Evolutionary conservation across 352 stramenopile genomes (phyloP).

Genomic region (Blastocystis sp.): DNA sequence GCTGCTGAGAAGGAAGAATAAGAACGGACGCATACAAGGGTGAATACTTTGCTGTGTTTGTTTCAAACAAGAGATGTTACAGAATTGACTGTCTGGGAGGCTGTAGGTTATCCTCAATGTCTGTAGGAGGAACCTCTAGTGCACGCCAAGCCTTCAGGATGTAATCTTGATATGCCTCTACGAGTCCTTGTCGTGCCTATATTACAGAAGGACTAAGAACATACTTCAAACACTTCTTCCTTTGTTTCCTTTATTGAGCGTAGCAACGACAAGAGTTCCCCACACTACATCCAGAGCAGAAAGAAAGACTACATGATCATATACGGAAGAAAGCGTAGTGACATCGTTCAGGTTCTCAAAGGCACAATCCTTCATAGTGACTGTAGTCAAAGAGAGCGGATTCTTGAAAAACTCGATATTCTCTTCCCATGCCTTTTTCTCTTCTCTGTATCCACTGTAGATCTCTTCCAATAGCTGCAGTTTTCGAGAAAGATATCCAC

Average conservation of each 20-base stretch:
- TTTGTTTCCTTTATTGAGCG: not conserved
- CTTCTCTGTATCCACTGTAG: not conserved
- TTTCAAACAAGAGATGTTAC: not conserved
- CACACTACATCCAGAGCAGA: not conserved
- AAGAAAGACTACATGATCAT: not conserved
- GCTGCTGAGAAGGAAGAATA: constrained; percentile 40
- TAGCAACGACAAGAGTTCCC: not conserved
- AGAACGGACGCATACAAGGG: not conserved
- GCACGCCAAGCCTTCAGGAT: not conserved
- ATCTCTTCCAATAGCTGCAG: not conserved
- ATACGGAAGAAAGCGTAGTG: not conserved
- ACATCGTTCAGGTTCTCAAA: constrained; percentile 44
- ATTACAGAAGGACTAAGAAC: not conserved
- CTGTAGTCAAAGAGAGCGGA: not conserved
- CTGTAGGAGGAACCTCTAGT: not conserved
- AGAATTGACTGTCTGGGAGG: not conserved
- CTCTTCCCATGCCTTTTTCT: constrained; percentile 37
- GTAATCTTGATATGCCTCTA: not conserved
- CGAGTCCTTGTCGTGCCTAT: not conserved
- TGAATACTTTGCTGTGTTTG: not conserved
- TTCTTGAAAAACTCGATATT: constrained; percentile 37
- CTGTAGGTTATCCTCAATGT: not conserved
- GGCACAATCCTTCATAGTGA: not conserved
- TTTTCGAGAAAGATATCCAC: not conserved
- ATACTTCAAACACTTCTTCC: not conserved